These are phyloP conservation scores for bread wheat (Triticum aestivum) DNA, from an alignment of 176 grass and related monocot genomes.

Conservation along the genomic window DNA sequence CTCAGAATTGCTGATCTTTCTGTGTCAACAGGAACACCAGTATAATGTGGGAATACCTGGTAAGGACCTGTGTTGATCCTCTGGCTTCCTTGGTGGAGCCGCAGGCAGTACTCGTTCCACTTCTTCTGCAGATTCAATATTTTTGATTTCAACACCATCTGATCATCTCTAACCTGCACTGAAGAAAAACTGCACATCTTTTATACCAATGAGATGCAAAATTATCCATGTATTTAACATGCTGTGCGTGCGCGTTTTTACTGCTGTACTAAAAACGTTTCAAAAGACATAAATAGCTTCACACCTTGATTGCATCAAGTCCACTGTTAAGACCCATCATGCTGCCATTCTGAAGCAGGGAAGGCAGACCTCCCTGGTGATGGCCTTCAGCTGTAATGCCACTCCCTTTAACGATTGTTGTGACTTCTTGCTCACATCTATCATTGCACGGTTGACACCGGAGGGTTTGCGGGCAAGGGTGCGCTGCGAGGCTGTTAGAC, in stretches of 20 bases:
- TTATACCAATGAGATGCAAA: constrained; percentile 47
- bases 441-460: constrained; percentile 72
- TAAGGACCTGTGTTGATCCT: constrained; percentile 38
- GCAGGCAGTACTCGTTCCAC: constrained; percentile 69
- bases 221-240: constrained; percentile 14
- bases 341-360: constrained; percentile 58
- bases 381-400: constrained; percentile 47
- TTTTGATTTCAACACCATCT: constrained; percentile 64
- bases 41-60: constrained; percentile 34
- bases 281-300: constrained; percentile 36
- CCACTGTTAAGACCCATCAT: constrained; percentile 45
- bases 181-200: constrained; percentile 63
- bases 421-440: constrained; percentile 75
- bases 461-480: constrained; percentile 40
- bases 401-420: constrained; percentile 56
- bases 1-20: constrained; percentile 38
- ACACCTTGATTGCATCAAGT: constrained; percentile 73
- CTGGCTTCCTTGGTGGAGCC: constrained; percentile 41
- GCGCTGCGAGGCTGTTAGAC: constrained; percentile 24
- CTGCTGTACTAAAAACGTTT: background rate
- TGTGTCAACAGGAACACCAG: constrained; percentile 32
- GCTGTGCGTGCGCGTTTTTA: background rate
- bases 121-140: constrained; percentile 71
- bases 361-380: constrained; percentile 45
- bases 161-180: constrained; percentile 82